Conservation (phyloP, 2,329 filamentous ascomycete species). For the Fusarium coicis region DNA sequence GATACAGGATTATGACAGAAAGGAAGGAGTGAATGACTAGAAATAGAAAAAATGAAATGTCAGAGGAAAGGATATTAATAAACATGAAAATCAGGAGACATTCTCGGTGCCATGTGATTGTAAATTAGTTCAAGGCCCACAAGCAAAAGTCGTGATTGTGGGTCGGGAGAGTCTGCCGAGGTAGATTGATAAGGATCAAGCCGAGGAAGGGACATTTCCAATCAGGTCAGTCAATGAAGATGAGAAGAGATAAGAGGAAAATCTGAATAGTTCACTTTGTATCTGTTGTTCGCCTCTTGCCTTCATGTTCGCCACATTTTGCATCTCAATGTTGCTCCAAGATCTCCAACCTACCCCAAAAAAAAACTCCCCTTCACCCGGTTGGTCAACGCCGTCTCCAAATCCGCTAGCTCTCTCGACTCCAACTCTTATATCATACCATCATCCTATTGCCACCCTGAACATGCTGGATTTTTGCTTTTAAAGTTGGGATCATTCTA, state of each 20-base stretch:
- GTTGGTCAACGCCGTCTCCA: background rate
- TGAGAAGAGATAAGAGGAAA: background rate
- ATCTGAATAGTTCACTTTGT: too few species aligned
- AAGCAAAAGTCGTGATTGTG: background rate
- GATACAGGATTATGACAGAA: too few species aligned
- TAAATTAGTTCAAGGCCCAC: background rate
- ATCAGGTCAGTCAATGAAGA: too few species aligned
- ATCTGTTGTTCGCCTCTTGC: background rate
- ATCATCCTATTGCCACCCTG: fast-evolving
- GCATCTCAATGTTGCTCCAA: background rate
- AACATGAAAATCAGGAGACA: background rate
- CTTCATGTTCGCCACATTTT: background rate
- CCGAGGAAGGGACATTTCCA: background rate
- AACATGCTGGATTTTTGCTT: fast-evolving
- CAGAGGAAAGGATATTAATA: background rate
- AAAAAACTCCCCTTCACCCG: background rate
- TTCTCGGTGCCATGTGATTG: background rate
- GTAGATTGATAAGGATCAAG: background rate
- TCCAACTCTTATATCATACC: background rate
- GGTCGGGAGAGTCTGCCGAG: background rate
- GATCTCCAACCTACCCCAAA: background rate
- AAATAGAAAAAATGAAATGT: background rate
- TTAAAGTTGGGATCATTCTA: fast-evolving
- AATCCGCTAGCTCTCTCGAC: background rate
- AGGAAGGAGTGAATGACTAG: background rate